These are phyloP conservation scores for Bolboschoenoplectus hybrid DNA, from an alignment of 202 grass and related monocot genomes.

Conservation along the genomic window DNA sequence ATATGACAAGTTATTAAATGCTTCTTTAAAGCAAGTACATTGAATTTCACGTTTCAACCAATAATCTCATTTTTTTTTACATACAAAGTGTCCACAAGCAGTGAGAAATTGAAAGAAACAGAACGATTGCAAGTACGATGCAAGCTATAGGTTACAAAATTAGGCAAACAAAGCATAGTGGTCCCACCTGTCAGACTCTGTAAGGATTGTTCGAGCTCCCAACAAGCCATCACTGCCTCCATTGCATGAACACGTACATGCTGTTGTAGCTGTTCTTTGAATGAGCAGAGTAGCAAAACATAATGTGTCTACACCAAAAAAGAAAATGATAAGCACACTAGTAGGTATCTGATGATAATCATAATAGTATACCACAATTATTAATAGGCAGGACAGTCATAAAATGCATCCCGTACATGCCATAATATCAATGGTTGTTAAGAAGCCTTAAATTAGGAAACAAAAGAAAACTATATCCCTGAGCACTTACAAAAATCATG, in stretches of 20 bases:
- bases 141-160: background rate
- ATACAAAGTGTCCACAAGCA: conserved; percentile 6
- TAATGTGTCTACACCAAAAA: conserved; percentile 60
- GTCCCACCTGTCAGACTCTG: conserved; percentile 75
- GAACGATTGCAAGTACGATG: conserved; percentile 7
- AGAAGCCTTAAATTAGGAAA: background rate
- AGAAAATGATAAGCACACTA: conserved; percentile 8
- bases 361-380: background rate
- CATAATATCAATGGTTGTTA: background rate
- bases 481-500: background rate
- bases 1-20: conserved; percentile 25
- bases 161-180: background rate
- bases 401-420: background rate
- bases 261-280: conserved; percentile 90
- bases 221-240: conserved; percentile 91
- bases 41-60: conserved; percentile 21
- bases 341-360: background rate
- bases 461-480: background rate
- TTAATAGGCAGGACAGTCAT: background rate
- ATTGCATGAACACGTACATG: conserved; percentile 88
- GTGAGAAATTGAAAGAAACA: conserved; percentile 9
- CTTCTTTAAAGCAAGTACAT: conserved; percentile 18
- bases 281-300: conserved; percentile 76
- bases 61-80: conserved; percentile 20
- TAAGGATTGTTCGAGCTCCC: conserved; percentile 83